phyloP scores from a whole-genome alignment of 257 asterid genomes.

The Forsythia viridissima region DNA sequence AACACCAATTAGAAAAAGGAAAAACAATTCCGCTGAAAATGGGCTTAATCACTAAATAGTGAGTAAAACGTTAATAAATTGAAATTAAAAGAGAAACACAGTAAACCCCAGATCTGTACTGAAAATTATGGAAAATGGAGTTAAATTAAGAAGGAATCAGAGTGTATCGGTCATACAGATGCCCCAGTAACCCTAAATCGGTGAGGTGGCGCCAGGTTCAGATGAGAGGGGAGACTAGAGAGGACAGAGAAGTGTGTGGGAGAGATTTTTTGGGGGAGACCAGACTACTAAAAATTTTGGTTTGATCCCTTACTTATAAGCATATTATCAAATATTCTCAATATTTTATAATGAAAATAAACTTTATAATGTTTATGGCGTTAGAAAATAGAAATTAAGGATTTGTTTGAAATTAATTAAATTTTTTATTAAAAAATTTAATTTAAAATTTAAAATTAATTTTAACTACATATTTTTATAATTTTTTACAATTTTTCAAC shows the following conservation, averaged over 20 bases:
- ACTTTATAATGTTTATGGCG: no score
- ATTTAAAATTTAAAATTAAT: no score
- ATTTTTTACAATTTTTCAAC: no score
- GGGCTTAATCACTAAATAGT: slow-evolving; percentile 19
- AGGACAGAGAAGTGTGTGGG: neutral
- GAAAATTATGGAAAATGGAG: neutral
- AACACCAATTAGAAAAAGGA: slow-evolving; percentile 18
- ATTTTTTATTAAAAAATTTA: no score
- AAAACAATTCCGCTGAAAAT: slow-evolving; percentile 5
- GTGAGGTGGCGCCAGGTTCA: slow-evolving; percentile 31
- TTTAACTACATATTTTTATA: no score
- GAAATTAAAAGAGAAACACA: slow-evolving; percentile 8
- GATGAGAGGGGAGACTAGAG: slow-evolving; percentile 29
- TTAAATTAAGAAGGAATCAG: neutral
- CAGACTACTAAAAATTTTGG: neutral
- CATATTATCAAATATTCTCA: no score
- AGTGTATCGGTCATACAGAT: neutral
- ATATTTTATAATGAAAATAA: no score
- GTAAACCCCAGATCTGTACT: slow-evolving; percentile 14
- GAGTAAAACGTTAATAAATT: no score
- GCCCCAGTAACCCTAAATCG: neutral
- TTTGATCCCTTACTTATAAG: no score
- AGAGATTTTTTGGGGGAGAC: slow-evolving; percentile 15
- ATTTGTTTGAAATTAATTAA: no score
- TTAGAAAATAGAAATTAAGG: no score